Evolutionary conservation across 306 rosid species (phyloP).

Genomic region (Cucumis sativus): DNA sequence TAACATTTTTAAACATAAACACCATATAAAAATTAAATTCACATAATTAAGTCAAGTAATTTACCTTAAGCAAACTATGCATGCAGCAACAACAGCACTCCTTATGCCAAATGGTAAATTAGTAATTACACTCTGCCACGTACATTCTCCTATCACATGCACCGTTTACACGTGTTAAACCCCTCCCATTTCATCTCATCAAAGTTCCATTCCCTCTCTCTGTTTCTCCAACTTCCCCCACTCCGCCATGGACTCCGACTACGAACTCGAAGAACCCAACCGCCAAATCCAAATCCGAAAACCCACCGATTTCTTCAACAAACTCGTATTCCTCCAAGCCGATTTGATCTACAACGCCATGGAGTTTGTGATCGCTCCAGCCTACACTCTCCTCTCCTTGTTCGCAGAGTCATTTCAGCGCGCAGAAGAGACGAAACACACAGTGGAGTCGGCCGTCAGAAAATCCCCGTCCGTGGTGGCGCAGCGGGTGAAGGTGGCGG

Average conservation of each 20-base stretch:
- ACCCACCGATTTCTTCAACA: conserved; percentile 28
- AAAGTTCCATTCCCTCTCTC: neutral
- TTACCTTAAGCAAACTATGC: neutral
- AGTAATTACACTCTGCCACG: neutral
- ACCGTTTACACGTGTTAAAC: neutral
- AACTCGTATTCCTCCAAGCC: conserved; percentile 26
- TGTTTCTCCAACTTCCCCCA: neutral
- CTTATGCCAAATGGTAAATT: neutral
- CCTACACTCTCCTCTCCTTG: conserved; percentile 19
- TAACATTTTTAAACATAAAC: too few relatives aligned
- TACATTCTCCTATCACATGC: neutral
- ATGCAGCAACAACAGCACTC: neutral
- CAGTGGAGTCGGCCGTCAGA: conserved; percentile 27
- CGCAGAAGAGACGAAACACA: conserved; percentile 24
- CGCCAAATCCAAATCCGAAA: conserved; percentile 20
- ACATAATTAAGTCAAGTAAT: too few relatives aligned
- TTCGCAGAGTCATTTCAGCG: conserved; percentile 32
- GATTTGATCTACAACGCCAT: conserved; percentile 38
- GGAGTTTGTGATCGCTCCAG: conserved; percentile 26
- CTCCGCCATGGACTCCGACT: conserved; percentile 2
- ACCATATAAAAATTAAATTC: too few relatives aligned
- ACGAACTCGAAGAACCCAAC: neutral
- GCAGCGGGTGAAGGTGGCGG: conserved; percentile 10
- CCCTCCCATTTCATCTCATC: neutral
- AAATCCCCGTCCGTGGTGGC: conserved; percentile 22